Conservation (phyloP, 495 filamentous ascomycete species). For the Neurospora discreta region DNA sequence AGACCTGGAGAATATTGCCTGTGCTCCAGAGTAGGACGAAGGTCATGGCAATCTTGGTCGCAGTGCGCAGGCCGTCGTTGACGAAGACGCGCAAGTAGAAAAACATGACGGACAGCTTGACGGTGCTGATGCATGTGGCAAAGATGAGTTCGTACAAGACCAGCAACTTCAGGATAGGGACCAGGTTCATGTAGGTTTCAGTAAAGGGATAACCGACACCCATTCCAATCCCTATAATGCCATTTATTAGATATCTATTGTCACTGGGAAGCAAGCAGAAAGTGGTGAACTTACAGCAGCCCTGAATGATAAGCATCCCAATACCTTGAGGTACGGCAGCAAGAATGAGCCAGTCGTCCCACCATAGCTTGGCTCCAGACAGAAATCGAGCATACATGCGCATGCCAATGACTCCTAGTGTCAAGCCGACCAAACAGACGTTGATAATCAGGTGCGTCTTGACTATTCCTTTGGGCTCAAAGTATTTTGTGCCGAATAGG, state of each 20-base stretch:
- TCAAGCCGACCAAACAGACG: constrained; percentile 6
- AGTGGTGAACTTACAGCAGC: constrained; percentile 12
- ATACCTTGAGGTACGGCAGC: constrained; percentile 15
- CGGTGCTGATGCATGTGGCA: constrained; percentile 7
- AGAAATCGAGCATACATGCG: constrained; percentile 9
- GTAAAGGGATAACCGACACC: constrained; percentile 8
- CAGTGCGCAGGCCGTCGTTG: constrained; percentile 6
- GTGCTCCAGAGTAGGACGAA: constrained; percentile 10
- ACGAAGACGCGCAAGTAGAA: constrained; percentile 21
- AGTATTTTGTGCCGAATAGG: neutral
- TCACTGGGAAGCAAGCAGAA: neutral
- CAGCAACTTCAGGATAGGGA: constrained; percentile 13
- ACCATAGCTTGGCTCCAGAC: constrained; percentile 16
- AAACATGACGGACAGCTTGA: constrained; percentile 16
- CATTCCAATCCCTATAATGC: constrained; percentile 7
- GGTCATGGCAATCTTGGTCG: constrained; percentile 5
- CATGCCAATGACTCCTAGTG: constrained; percentile 6
- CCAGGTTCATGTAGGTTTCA: constrained; percentile 6
- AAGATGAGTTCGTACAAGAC: constrained; percentile 14
- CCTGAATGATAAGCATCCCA: constrained; percentile 18
- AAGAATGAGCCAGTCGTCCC: constrained; percentile 24
- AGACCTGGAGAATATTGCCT: constrained; percentile 15
- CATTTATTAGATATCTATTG: neutral
- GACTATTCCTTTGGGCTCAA: constrained; percentile 1
- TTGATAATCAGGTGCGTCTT: constrained; percentile 14